A percentile compares a stretch with the other conserved stretches of the same genome.
Evolutionary conservation across 2,329 filamentous ascomycete genomes (phyloP).

Genomic region (Alternaria ventricosa): DNA sequence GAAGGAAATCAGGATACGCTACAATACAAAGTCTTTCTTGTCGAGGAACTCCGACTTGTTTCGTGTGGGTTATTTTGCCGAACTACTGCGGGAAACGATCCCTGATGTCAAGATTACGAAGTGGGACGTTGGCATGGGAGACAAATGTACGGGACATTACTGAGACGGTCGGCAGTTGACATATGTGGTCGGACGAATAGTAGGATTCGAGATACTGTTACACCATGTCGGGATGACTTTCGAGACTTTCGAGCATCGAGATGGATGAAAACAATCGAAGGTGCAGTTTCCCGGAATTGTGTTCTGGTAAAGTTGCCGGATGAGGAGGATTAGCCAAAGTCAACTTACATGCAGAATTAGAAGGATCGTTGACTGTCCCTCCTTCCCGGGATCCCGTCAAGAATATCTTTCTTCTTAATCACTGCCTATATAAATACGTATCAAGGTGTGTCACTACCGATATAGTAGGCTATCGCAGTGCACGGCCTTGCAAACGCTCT

Average conservation of each 20-base stretch:
- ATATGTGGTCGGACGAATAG: neutral
- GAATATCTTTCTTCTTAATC: neutral
- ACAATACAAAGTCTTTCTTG: neutral
- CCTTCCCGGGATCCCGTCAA: neutral
- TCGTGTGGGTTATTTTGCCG: neutral
- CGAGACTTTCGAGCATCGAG: neutral
- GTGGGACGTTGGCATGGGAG: neutral
- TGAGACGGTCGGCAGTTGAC: neutral
- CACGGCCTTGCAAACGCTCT: neutral
- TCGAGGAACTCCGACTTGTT: neutral
- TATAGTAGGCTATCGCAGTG: neutral
- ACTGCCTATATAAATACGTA: neutral
- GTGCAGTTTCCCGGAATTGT: neutral
- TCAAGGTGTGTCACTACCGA: neutral
- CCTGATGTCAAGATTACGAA: neutral
- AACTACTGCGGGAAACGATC: neutral
- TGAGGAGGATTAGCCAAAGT: neutral
- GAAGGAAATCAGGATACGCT: neutral
- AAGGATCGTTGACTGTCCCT: neutral
- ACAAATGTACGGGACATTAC: neutral
- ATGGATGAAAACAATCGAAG: neutral
- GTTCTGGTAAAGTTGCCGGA: neutral
- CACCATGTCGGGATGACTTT: neutral
- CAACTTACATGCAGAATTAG: neutral
- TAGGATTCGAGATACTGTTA: neutral